Percentiles rank a stretch among this genome's conserved stretches.
Conservation (phyloP, 116 monocot species). For the Thalassia testudinum region DNA sequence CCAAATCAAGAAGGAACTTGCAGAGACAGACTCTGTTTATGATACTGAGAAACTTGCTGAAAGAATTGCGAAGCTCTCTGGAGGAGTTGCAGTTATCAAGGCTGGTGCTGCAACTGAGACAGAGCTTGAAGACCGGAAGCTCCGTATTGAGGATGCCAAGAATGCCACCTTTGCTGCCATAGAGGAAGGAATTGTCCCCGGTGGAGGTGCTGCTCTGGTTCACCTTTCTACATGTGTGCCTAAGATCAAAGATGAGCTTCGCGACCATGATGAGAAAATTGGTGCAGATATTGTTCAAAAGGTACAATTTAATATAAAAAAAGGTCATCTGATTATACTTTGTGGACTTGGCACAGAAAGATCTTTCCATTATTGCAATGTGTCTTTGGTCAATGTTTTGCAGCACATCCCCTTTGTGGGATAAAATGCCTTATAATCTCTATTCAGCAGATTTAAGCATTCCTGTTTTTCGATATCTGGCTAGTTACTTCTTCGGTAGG, state of each 20-base stretch:
- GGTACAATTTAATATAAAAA: constrained; percentile 8
- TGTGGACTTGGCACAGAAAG: too few species aligned
- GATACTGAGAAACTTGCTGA: constrained; percentile 58
- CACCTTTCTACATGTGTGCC: constrained; percentile 57
- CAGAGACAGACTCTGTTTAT: constrained; percentile 39
- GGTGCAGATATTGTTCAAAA: constrained; percentile 70
- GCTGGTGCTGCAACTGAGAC: constrained; percentile 74
- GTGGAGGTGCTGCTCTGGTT: constrained; percentile 64
- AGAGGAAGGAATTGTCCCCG: constrained; percentile 87
- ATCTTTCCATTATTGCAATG: too few species aligned
- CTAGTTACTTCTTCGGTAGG: too few species aligned
- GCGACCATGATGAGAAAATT: constrained; percentile 47
- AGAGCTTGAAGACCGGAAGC: constrained; percentile 66
- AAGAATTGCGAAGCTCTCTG: constrained; percentile 69
- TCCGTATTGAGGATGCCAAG: constrained; percentile 73
- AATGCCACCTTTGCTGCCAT: constrained; percentile 86
- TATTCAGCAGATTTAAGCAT: too few species aligned
- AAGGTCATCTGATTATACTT: too few species aligned
- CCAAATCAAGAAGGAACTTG: constrained; percentile 68
- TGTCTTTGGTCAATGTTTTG: too few species aligned
- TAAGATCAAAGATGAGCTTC: constrained; percentile 45
- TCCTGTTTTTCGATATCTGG: too few species aligned
- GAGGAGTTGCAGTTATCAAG: constrained; percentile 79
- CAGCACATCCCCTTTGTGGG: too few species aligned
- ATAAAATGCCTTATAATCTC: too few species aligned